These are phyloP conservation scores for Amanita exitialis DNA, from an alignment of 768 basidiomycete species.

Conservation along the genomic window DNA sequence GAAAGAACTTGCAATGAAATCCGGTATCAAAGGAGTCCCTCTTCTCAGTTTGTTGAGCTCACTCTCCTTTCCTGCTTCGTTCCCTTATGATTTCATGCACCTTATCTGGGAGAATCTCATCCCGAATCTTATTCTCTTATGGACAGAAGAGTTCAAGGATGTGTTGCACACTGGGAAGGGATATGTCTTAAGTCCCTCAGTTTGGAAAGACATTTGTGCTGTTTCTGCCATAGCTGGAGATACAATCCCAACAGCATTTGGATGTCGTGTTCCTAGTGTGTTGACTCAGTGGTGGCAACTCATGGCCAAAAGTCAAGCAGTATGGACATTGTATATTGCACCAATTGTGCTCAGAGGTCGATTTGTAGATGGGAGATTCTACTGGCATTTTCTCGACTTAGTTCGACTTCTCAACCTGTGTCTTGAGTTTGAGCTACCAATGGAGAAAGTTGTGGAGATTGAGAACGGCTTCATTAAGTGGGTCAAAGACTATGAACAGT, in stretches of 20 bases:
- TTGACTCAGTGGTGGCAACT: constrained; percentile 10
- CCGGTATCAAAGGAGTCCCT: too few relatives aligned
- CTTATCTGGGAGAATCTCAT: too few relatives aligned
- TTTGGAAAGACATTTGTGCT: constrained; percentile 18
- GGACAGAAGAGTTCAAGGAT: constrained; percentile 27
- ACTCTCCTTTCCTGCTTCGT: constrained; percentile 26
- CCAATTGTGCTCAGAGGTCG: too few relatives aligned
- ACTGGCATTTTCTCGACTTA: constrained; percentile 10
- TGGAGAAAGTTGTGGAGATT: constrained; percentile 12
- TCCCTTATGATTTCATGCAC: constrained; percentile 29
- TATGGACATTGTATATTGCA: constrained; percentile 14
- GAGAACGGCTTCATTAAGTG: constrained; percentile 16
- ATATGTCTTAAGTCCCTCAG: constrained; percentile 17
- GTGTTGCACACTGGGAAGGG: constrained; percentile 18
- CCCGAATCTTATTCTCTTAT: constrained; percentile 36
- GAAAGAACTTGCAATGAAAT: too few relatives aligned
- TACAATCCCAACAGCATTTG: constrained; percentile 20
- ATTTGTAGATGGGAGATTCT: too few relatives aligned
- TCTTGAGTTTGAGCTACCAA: too few relatives aligned
- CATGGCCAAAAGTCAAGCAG: constrained; percentile 20
- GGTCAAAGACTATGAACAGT: constrained; percentile 23
- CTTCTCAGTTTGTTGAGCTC: constrained; percentile 5
- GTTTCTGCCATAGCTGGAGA: constrained; percentile 18
- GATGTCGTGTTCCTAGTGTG: constrained; percentile 16
- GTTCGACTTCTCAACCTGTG: too few relatives aligned